These are phyloP conservation scores for Pyrenochaeta sp. DNA, from an alignment of 2,329 filamentous ascomycete genomes.

Conservation along the genomic window DNA sequence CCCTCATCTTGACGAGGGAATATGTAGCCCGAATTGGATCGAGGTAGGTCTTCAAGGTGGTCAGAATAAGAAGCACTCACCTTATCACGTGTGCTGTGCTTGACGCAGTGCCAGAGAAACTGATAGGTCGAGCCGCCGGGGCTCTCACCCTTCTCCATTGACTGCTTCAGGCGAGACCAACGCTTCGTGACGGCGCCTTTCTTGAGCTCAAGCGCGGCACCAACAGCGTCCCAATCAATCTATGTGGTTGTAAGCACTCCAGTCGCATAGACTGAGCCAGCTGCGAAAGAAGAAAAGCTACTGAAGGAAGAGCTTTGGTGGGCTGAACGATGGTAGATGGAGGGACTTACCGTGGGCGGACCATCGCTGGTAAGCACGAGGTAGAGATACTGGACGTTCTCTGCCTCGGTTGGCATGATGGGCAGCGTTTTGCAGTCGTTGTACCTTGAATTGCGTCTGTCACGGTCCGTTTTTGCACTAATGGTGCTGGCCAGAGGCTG, in stretches of 20 bases:
- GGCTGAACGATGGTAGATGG: neutral
- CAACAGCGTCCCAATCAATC: slow-evolving; percentile 44
- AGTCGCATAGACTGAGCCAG: neutral
- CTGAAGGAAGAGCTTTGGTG: no score
- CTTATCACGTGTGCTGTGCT: slow-evolving; percentile 34
- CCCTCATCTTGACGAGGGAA: neutral
- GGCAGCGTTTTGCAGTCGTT: neutral
- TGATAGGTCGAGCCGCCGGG: slow-evolving; percentile 21
- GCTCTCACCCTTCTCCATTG: slow-evolving; percentile 30
- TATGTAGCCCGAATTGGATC: neutral
- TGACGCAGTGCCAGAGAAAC: slow-evolving; percentile 42
- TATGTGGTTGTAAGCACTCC: slow-evolving; percentile 14
- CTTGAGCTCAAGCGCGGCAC: slow-evolving; percentile 33
- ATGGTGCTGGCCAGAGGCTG: neutral
- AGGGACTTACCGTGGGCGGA: slow-evolving; percentile 25
- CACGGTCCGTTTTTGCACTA: neutral
- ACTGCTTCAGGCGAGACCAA: slow-evolving; percentile 44
- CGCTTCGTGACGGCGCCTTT: slow-evolving; percentile 39
- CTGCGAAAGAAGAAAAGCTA: neutral
- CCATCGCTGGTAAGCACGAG: slow-evolving; percentile 37
- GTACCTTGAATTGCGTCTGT: neutral
- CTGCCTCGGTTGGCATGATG: slow-evolving; percentile 39
- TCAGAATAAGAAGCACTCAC: slow-evolving; percentile 18
- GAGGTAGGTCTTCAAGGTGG: neutral
- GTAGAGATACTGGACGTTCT: slow-evolving; percentile 44